phyloP scores from a whole-genome alignment of 75 land plant species.

The Gnetum montanum region DNA sequence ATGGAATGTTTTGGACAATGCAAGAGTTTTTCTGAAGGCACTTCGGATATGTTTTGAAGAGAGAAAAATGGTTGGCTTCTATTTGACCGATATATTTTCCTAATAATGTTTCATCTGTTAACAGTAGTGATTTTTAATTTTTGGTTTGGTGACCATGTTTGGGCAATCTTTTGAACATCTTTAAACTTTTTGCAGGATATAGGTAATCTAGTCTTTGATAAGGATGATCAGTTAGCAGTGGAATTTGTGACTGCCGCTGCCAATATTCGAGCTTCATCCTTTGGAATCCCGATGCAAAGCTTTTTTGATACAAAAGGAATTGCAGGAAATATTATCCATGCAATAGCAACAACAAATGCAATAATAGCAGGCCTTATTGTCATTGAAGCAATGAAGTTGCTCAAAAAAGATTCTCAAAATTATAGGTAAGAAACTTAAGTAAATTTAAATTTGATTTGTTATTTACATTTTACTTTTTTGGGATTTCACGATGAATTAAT shows the following conservation, averaged over 20 bases:
- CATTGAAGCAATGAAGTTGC: constrained; percentile 89
- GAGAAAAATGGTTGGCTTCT: constrained; percentile 48
- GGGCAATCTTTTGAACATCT: not conserved
- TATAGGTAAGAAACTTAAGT: constrained; percentile 47
- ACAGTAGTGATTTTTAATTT: not conserved
- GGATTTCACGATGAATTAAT: not conserved
- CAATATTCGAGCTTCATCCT: constrained; percentile 85
- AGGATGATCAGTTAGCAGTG: constrained; percentile 96
- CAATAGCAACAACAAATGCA: constrained; percentile 99
- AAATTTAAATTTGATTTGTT: too few relatives aligned
- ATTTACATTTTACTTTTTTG: not conserved
- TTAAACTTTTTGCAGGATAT: constrained; percentile 71
- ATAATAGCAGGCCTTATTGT: constrained; percentile 93
- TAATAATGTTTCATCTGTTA: too few relatives aligned
- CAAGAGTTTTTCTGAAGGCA: constrained; percentile 75
- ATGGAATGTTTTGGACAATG: constrained; percentile 77
- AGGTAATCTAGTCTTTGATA: constrained; percentile 81
- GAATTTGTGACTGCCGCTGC: constrained; percentile 99
- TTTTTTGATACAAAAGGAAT: constrained; percentile 98
- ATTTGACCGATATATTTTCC: not conserved
- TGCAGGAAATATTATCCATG: constrained; percentile 99
- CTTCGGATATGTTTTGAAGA: constrained; percentile 49
- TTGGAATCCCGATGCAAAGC: constrained; percentile 91
- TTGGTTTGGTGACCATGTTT: not conserved
- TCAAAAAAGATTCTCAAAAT: constrained; percentile 38